Evolutionary conservation across 305 asterid genomes (phyloP).

Genomic region (Coffea humblotiana): DNA sequence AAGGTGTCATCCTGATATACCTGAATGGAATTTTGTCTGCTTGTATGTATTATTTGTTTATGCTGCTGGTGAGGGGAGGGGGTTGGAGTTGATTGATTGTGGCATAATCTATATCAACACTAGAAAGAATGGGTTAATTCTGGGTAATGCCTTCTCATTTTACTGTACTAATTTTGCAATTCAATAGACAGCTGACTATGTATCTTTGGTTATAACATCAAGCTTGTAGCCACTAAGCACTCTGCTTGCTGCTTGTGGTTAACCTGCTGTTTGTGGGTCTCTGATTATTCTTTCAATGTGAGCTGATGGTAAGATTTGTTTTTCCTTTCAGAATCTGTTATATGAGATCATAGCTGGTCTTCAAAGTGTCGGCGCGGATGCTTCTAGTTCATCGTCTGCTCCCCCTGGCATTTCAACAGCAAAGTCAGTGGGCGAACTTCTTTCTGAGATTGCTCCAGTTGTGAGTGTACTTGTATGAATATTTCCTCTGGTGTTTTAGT

Average conservation of each 20-base stretch:
- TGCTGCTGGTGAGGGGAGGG: not conserved
- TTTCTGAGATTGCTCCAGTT: constrained; percentile 72
- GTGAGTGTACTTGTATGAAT: constrained; percentile 45
- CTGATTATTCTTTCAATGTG: constrained; percentile 9
- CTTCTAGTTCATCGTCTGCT: constrained; percentile 80
- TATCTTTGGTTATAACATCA: not conserved
- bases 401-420: constrained; percentile 60
- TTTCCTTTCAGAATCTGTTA: constrained; percentile 62
- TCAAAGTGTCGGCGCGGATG: constrained; percentile 67
- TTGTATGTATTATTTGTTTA: not conserved
- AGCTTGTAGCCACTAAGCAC: not conserved
- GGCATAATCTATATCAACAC: not conserved
- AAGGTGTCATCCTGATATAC: not conserved
- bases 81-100: not conserved
- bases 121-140: not conserved
- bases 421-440: constrained; percentile 74
- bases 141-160: not conserved
- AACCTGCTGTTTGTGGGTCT: not conserved
- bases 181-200: not conserved
- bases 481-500: constrained; percentile 16
- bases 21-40: not conserved
- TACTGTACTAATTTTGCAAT: not conserved
- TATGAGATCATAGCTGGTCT: constrained; percentile 88
- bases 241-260: not conserved
- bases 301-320: constrained; percentile 27